These are phyloP conservation scores for Nemania bipapillata DNA, from an alignment of 2,329 filamentous ascomycete genomes.

Conservation along the genomic window DNA sequence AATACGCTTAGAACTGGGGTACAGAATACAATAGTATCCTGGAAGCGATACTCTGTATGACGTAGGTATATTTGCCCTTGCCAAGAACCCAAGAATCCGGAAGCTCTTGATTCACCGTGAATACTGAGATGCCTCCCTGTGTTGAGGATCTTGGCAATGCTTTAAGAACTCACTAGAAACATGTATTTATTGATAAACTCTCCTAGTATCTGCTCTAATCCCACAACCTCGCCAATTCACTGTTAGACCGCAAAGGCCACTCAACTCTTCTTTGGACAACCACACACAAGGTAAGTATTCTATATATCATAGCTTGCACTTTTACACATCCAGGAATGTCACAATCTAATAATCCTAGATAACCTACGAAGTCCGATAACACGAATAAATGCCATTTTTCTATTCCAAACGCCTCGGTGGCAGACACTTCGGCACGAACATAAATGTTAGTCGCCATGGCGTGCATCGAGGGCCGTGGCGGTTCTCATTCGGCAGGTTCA, in stretches of 20 bases:
- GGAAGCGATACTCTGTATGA: slow-evolving; percentile 12
- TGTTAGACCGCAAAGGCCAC: not conserved
- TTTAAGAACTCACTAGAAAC: not conserved
- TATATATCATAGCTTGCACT: not conserved
- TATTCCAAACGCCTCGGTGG: slow-evolving; percentile 61
- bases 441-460: slow-evolving; percentile 59
- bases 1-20: not conserved
- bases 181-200: slow-evolving; percentile 6
- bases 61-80: slow-evolving; percentile 15
- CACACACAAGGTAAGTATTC: not conserved
- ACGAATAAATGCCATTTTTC: slow-evolving; percentile 59
- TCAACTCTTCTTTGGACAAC: not conserved
- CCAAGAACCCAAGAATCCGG: slow-evolving; percentile 8
- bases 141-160: slow-evolving; percentile 6
- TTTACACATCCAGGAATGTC: not conserved
- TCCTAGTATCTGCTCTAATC: not conserved
- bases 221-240: not conserved
- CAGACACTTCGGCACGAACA: slow-evolving; percentile 62
- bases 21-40: not conserved
- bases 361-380: not conserved
- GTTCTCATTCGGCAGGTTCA: slow-evolving; percentile 62
- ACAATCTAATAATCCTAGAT: not conserved
- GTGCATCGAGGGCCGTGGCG: slow-evolving; percentile 63
- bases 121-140: not conserved
- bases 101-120: slow-evolving; percentile 12